Conservation (phyloP, 805 yeast species). For the Teunomyces barrocoloradensis region DNA sequence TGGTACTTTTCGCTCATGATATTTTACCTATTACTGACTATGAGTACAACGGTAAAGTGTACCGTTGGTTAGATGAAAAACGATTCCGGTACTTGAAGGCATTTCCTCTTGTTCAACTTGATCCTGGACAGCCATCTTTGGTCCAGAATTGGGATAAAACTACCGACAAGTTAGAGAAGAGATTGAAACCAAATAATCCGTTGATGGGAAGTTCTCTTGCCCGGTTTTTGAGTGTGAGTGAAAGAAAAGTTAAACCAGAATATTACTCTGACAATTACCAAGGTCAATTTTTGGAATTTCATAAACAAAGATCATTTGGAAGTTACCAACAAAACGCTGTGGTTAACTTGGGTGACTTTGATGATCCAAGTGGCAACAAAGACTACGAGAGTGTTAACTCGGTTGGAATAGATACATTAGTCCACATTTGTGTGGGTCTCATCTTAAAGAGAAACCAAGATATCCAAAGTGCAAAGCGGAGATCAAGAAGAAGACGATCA, state of each 20-base stretch:
- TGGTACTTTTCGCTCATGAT: constrained; percentile 7
- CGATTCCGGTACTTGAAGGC: not conserved
- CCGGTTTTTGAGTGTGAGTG: not conserved
- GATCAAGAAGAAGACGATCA: not conserved
- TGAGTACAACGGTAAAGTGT: constrained; percentile 6
- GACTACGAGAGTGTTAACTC: not conserved
- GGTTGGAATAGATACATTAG: constrained; percentile 3
- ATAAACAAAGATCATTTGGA: not conserved
- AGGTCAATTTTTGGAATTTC: not conserved
- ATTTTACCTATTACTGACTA: constrained; percentile 9
- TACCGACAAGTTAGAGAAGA: constrained; percentile 2
- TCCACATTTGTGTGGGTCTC: constrained; percentile 7
- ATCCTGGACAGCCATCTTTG: constrained; percentile 4
- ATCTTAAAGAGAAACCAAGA: constrained; percentile 8
- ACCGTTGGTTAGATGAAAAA: constrained; percentile 8
- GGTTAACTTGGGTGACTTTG: not conserved
- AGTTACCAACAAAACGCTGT: constrained; percentile 2
- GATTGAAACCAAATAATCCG: not conserved
- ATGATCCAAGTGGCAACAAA: not conserved
- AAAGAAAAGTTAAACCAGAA: not conserved
- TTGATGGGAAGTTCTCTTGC: not conserved
- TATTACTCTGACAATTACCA: not conserved
- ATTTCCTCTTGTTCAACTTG: not conserved
- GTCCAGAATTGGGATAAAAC: constrained; percentile 8
- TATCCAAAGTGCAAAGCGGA: not conserved